Percentiles rank a stretch among this genome's conserved stretches.
These are phyloP conservation scores for Talaromyces sp. DNA, from an alignment of 2,329 filamentous ascomycete genomes.

Conservation along the genomic window DNA sequence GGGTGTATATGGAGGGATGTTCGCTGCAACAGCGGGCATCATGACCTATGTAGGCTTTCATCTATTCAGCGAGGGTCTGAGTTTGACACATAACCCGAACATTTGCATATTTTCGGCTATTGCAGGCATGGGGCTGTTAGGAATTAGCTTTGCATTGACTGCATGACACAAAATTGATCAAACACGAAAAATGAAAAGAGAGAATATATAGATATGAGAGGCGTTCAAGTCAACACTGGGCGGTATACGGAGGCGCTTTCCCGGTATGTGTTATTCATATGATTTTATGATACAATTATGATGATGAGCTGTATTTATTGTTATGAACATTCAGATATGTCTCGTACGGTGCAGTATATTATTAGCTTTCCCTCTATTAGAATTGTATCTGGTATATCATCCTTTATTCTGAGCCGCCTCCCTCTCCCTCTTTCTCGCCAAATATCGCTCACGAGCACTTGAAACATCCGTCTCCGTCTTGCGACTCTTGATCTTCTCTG, in stretches of 20 bases:
- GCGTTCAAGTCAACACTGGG: neutral
- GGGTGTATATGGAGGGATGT: slow-evolving; percentile 61
- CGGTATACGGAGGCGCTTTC: slow-evolving; percentile 3
- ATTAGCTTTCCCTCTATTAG: neutral
- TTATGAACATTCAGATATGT: neutral
- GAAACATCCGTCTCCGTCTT: slow-evolving; percentile 58
- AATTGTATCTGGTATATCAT: neutral
- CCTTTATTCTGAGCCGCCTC: slow-evolving; percentile 24
- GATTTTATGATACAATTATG: slow-evolving; percentile 15
- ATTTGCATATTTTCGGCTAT: slow-evolving; percentile 40
- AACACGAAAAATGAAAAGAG: neutral
- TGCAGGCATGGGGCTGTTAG: slow-evolving; percentile 76
- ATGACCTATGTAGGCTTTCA: slow-evolving; percentile 93
- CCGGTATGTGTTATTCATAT: neutral
- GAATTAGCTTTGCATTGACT: slow-evolving; percentile 80
- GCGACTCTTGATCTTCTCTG: slow-evolving; percentile 56
- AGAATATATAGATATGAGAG: slow-evolving; percentile 11
- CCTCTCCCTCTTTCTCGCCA: slow-evolving; percentile 57
- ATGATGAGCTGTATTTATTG: neutral
- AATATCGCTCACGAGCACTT: slow-evolving; percentile 60
- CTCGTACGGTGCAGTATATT: neutral
- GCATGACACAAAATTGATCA: slow-evolving; percentile 38
- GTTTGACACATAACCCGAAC: slow-evolving; percentile 57
- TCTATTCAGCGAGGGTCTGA: slow-evolving; percentile 80
- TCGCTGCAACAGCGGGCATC: slow-evolving; percentile 85